Evolutionary conservation across 352 stramenopile species (phyloP), one percentile per base, ranked within the genome.

Genomic region (Pythium folliculosum): DNA sequence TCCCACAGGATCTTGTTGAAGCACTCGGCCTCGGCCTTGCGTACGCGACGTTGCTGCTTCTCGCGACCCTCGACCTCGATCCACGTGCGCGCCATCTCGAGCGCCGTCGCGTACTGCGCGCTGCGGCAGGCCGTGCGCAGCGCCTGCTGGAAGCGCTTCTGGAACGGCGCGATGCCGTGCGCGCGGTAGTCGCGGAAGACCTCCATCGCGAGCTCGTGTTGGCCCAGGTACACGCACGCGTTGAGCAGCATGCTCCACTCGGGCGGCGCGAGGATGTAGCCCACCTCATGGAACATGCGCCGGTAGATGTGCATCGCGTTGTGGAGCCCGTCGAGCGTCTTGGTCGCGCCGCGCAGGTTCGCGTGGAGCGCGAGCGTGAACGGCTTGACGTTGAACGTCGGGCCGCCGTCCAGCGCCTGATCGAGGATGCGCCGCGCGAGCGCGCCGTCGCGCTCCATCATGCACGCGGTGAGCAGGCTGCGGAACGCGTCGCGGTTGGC

Each of bases 1-100:
- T 81, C 67, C 77, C 75, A 84, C 38, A 88, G 23, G 27, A 85
- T 73, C 51, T 76, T 81, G 70, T 82, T 88, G 14, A 85, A 56
- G 43, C 77, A 55, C 23, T 77, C 67, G 19, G 45, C 49, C 63
- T 83, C 69, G 5, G 17, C 55, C 22, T 45, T 23, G 25, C 49
- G 21, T 13, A 32, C 5, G 3, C 5, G 27, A 5, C 27, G 27
- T 32, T 25, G 44, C 6, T 50, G 2, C 1, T 47, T 17, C 13
- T 9, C 17, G 5, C 12, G 7, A 7, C 35, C 30, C n/a, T 69
- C 23, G 5, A 44, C 37, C 10, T 32, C 32, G 21, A 60, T 70
- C 69, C 48, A 76, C 53, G 14, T 50, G 32, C 70, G 68, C 60
- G 78, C 71, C 79, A 88, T 84, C 47, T 72, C 65, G 0, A 85